Evolutionary conservation across 805 yeast genomes (phyloP).

Genomic region (Hanseniaspora lindneri): DNA sequence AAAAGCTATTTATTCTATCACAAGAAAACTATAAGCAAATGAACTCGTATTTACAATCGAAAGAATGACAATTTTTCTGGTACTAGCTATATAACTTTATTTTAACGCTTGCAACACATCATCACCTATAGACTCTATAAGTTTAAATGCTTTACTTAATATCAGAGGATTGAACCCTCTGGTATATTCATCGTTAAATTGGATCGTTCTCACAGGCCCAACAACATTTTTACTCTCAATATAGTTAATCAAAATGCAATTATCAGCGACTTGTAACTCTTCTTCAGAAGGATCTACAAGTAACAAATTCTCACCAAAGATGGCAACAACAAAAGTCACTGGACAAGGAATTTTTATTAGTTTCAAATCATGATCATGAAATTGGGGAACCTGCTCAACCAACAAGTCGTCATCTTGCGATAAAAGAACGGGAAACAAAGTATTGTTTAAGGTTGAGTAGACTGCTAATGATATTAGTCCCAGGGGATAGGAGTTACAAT

Average conservation of each 20-base stretch:
- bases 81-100: background rate
- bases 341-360: slow-evolving; percentile 48
- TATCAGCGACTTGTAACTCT: slow-evolving; percentile 80
- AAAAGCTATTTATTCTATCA: slow-evolving; percentile 41
- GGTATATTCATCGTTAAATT: slow-evolving; percentile 39
- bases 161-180: slow-evolving; percentile 44
- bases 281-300: slow-evolving; percentile 78
- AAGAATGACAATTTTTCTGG: slow-evolving; percentile 15
- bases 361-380: slow-evolving; percentile 76
- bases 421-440: slow-evolving; percentile 59
- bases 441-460: slow-evolving; percentile 68
- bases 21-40: slow-evolving; percentile 39
- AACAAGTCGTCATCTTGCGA: slow-evolving; percentile 55
- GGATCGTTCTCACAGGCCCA: slow-evolving; percentile 63
- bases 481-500: slow-evolving; percentile 69
- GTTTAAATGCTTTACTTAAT: slow-evolving; percentile 42
- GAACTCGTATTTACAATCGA: slow-evolving; percentile 32
- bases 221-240: slow-evolving; percentile 46
- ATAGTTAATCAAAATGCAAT: slow-evolving; percentile 68
- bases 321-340: slow-evolving; percentile 60
- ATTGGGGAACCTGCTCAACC: slow-evolving; percentile 80
- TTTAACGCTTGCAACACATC: slow-evolving; percentile 51
- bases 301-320: slow-evolving; percentile 52
- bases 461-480: slow-evolving; percentile 68
- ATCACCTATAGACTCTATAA: slow-evolving; percentile 51